These are phyloP conservation scores for Paraphoma sp. DNA, from an alignment of 2,329 filamentous ascomycete species.

Conservation along the genomic window DNA sequence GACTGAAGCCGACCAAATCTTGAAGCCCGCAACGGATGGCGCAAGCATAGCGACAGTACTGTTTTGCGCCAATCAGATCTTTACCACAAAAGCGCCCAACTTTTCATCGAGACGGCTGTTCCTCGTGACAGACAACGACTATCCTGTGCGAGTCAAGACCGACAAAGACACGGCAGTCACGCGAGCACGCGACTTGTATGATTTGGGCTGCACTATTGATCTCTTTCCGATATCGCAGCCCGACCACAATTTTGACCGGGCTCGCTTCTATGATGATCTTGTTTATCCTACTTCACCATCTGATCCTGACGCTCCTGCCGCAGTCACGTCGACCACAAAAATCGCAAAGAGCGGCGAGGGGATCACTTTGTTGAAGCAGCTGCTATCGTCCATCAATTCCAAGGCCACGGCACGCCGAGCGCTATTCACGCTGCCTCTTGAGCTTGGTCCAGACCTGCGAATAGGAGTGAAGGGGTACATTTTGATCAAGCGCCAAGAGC, in stretches of 20 bases:
- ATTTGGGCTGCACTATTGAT: constrained; percentile 89
- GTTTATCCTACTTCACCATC: constrained; percentile 75
- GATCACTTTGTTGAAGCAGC: constrained; percentile 76
- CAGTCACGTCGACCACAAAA: constrained; percentile 62
- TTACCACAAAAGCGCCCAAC: constrained; percentile 92
- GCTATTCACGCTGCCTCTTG: constrained; percentile 85
- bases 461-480: constrained; percentile 96
- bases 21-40: constrained; percentile 72
- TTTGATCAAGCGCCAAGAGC: constrained; percentile 81
- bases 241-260: constrained; percentile 76
- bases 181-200: constrained; percentile 92
- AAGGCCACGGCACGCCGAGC: constrained; percentile 86
- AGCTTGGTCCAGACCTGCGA: constrained; percentile 81
- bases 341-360: constrained; percentile 75
- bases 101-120: constrained; percentile 94
- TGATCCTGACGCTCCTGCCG: constrained; percentile 71
- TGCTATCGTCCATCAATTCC: constrained; percentile 88
- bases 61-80: constrained; percentile 95
- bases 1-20: constrained; percentile 71
- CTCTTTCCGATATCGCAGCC: constrained; percentile 84
- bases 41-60: constrained; percentile 87
- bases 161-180: constrained; percentile 79
- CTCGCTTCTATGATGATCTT: constrained; percentile 95
- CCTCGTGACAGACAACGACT: constrained; percentile 92
- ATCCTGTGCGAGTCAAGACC: constrained; percentile 75